Evolutionary conservation across 2,329 filamentous ascomycete genomes (phyloP).

Genomic region (Alternaria rosae): DNA sequence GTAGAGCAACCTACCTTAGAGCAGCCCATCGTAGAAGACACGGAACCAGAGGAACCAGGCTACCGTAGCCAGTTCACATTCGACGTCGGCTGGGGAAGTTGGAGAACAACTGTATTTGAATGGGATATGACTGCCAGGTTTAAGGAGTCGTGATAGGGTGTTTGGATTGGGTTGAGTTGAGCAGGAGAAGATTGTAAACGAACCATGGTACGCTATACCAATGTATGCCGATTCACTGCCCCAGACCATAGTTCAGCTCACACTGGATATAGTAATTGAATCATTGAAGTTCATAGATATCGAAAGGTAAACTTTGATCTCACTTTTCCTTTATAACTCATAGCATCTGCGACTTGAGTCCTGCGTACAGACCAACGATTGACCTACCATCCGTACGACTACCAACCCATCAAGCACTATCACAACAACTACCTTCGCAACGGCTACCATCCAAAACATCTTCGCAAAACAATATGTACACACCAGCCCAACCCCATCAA

Average conservation of each 20-base stretch:
- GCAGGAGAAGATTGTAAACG: background rate
- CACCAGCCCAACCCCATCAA: background rate
- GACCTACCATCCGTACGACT: background rate
- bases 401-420: background rate
- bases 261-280: background rate
- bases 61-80: background rate
- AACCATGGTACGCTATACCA: background rate
- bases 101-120: background rate
- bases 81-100: background rate
- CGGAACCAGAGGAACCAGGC: background rate
- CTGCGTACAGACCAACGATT: background rate
- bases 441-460: too few species aligned
- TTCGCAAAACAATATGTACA: background rate
- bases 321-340: too few species aligned
- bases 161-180: too few species aligned
- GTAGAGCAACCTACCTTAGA: background rate
- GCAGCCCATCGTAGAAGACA: background rate
- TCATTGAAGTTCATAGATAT: background rate
- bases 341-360: too few species aligned
- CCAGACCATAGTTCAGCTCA: background rate
- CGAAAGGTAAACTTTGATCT: background rate
- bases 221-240: background rate
- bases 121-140: background rate
- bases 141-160: background rate
- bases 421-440: background rate